These are phyloP conservation scores for Panaeolus cyanescens DNA, from an alignment of 768 basidiomycete species.

Conservation along the genomic window DNA sequence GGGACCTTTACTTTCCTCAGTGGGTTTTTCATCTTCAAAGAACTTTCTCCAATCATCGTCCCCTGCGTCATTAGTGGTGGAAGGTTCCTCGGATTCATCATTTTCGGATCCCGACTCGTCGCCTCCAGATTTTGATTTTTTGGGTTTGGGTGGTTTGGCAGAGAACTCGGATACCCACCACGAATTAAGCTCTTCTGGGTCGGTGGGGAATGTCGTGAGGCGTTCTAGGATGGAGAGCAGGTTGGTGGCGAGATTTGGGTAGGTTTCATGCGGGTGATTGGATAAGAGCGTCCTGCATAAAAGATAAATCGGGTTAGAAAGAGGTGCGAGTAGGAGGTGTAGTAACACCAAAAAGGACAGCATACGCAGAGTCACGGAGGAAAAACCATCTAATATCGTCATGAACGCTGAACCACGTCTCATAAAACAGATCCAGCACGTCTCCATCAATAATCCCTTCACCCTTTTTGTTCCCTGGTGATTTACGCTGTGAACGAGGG, in stretches of 20 bases:
- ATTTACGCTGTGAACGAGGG: conserved; percentile 47
- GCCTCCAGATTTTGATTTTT: conserved; percentile 36
- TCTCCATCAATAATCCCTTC: conserved; percentile 52
- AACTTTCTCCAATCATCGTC: conserved; percentile 83
- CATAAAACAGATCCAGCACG: conserved; percentile 63
- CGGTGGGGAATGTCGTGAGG: conserved; percentile 74
- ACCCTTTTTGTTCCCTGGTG: conserved; percentile 20
- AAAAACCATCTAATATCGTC: conserved; percentile 92
- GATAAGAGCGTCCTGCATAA: conserved; percentile 30
- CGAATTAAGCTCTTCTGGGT: conserved; percentile 62
- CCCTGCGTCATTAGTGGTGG: not conserved
- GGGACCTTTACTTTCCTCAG: conserved; percentile 32
- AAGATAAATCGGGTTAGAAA: not conserved
- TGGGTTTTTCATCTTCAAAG: conserved; percentile 64
- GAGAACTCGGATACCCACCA: conserved; percentile 82
- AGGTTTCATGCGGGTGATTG: conserved; percentile 26
- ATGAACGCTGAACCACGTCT: conserved; percentile 73
- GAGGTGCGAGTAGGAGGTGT: not conserved
- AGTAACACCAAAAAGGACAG: conserved; percentile 9
- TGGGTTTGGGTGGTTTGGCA: conserved; percentile 53
- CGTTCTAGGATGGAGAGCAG: conserved; percentile 67
- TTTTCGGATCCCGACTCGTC: conserved; percentile 38
- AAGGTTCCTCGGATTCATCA: conserved; percentile 25
- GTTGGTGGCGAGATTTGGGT: conserved; percentile 42
- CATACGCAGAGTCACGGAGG: conserved; percentile 75